Conservation (phyloP, 2,329 filamentous ascomycete genomes). For the Hortaea sp. region DNA sequence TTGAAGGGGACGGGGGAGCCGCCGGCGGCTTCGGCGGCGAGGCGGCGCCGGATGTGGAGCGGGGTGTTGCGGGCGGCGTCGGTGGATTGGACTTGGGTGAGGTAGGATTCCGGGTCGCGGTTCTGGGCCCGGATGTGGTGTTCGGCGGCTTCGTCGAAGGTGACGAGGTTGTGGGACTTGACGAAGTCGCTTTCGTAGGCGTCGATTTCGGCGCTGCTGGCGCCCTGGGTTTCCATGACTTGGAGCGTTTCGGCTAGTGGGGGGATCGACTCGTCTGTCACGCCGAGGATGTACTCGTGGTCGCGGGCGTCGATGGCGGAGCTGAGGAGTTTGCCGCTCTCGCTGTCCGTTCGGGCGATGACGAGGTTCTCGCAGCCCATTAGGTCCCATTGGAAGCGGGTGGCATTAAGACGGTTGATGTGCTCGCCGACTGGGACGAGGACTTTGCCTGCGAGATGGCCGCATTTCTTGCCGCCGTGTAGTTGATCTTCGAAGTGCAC, state of each 20-base stretch:
- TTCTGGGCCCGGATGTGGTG: conserved; percentile 25
- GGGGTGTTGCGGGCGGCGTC: conserved; percentile 58
- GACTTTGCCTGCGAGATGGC: conserved; percentile 91
- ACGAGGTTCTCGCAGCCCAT: conserved; percentile 95
- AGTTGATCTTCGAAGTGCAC: conserved; percentile 98
- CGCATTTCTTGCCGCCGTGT: conserved; percentile 97
- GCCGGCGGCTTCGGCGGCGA: conserved; percentile 56
- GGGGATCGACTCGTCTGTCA: conserved; percentile 62
- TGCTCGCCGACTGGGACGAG: conserved; percentile 89
- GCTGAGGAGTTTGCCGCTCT: conserved; percentile 81
- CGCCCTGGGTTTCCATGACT: conserved; percentile 74
- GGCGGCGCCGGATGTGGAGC: conserved; percentile 62
- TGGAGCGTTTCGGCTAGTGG: conserved; percentile 83
- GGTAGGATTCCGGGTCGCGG: conserved; percentile 18
- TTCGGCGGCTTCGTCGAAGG: conserved; percentile 69
- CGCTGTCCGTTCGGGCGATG: conserved; percentile 89
- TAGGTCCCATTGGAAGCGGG: conserved; percentile 94
- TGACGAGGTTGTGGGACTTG: conserved; percentile 71
- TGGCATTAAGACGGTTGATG: conserved; percentile 85
- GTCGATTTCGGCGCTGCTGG: conserved; percentile 70
- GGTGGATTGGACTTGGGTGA: conserved; percentile 26
- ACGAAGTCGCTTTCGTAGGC: conserved; percentile 81
- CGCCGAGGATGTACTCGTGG: conserved; percentile 91
- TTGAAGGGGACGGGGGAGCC: conserved; percentile 63
- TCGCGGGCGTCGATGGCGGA: conserved; percentile 89